Evolutionary conservation across 2,329 filamentous ascomycete genomes (phyloP).

Genomic region (Delphinella strobiligena): DNA sequence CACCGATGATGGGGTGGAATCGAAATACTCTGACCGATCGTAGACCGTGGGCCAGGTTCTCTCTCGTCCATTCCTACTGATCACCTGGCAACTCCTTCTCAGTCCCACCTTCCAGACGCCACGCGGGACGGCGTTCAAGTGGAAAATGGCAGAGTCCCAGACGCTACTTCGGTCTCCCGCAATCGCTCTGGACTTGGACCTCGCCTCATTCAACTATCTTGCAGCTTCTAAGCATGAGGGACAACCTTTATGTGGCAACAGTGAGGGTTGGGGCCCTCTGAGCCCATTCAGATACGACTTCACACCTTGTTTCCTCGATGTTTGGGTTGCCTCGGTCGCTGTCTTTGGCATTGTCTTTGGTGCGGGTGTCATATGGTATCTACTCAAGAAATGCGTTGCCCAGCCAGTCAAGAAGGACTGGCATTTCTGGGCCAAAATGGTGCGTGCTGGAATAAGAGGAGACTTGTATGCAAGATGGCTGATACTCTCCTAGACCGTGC

Average conservation of each 20-base stretch:
- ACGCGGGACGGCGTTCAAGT: neutral
- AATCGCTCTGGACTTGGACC: neutral
- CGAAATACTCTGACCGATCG: too few species aligned
- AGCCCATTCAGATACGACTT: slow-evolving; percentile 84
- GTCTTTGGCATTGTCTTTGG: slow-evolving; percentile 70
- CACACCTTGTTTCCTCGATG: slow-evolving; percentile 92
- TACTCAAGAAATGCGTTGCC: slow-evolving; percentile 57
- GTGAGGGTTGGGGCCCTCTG: slow-evolving; percentile 90
- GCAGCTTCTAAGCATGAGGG: slow-evolving; percentile 1
- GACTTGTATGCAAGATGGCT: neutral
- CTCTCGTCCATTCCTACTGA: too few species aligned
- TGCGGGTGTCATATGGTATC: slow-evolving; percentile 64
- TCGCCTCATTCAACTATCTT: slow-evolving; percentile 3
- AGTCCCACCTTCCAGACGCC: too few species aligned
- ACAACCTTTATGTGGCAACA: slow-evolving; percentile 75
- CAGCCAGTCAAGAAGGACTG: slow-evolving; percentile 66
- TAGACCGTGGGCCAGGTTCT: too few species aligned
- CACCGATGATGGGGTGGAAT: too few species aligned
- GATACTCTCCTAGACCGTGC: slow-evolving; percentile 37
- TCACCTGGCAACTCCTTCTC: too few species aligned
- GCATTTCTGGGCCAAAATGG: slow-evolving; percentile 90
- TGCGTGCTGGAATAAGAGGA: slow-evolving; percentile 31
- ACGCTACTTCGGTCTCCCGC: neutral
- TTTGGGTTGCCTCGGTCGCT: slow-evolving; percentile 70
- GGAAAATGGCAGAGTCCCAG: neutral